Evolutionary conservation across 2,329 filamentous ascomycete genomes (phyloP).

Genomic region (Fusarium verticillioides): DNA sequence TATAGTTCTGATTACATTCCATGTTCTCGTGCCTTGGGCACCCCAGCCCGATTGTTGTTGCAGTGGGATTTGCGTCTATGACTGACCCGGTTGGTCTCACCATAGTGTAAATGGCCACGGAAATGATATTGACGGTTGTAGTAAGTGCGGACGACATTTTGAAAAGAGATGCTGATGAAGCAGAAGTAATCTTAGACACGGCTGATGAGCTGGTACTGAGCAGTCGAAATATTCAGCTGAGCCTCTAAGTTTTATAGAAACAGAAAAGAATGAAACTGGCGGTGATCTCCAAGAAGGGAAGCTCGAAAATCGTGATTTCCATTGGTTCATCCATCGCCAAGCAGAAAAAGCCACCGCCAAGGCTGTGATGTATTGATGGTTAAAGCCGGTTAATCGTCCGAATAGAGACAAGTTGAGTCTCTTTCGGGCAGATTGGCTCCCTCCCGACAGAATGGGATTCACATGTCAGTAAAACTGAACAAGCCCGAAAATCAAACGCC

Average conservation of each 20-base stretch:
- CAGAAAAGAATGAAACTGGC: background rate
- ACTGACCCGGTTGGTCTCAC: background rate
- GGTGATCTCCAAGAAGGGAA: background rate
- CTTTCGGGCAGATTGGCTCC: background rate
- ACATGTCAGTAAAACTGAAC: no score
- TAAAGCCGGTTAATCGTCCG: background rate
- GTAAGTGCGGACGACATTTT: background rate
- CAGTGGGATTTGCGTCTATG: background rate
- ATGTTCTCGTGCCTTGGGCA: background rate
- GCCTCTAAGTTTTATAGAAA: background rate
- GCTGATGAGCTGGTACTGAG: background rate
- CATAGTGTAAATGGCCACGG: background rate
- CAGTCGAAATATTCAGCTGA: rapidly evolving
- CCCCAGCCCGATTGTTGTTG: background rate
- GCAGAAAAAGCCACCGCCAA: background rate
- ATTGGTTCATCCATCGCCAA: background rate
- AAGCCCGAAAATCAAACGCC: no score
- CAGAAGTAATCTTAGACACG: rapidly evolving
- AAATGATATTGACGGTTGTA: background rate
- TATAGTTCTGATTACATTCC: background rate
- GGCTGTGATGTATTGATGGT: background rate
- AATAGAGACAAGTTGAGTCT: background rate
- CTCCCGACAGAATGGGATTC: background rate
- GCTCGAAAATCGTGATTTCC: background rate
- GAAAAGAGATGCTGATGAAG: no score